Percentiles rank a stretch among this genome's conserved stretches.
phyloP scores from a whole-genome alignment of 305 asterid species.

The Petunia hybrid region DNA sequence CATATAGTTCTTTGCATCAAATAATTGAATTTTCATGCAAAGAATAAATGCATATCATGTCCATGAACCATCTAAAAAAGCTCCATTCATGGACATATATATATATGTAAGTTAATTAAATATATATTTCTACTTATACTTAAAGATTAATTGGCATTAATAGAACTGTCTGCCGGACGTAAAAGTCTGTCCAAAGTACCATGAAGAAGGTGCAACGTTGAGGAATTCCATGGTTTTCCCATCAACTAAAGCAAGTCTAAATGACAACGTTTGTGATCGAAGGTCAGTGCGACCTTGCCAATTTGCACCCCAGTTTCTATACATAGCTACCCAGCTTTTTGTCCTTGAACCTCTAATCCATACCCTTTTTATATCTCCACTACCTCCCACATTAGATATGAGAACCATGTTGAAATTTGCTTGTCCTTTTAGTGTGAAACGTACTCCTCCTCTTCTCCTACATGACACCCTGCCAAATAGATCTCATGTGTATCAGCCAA shows the following conservation, averaged over 20 bases:
- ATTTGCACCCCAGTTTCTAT: constrained; percentile 76
- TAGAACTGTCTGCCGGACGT: constrained; percentile 61
- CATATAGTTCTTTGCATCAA: too few relatives aligned
- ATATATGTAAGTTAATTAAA: background rate
- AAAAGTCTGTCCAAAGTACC: constrained; percentile 78
- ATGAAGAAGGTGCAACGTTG: constrained; percentile 66
- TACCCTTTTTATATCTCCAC: constrained; percentile 61
- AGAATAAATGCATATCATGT: background rate
- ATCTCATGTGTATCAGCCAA: background rate
- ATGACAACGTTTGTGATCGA: constrained; percentile 61
- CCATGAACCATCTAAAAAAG: constrained; percentile 16
- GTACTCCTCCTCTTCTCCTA: constrained; percentile 67
- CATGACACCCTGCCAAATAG: constrained; percentile 55
- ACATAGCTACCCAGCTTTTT: constrained; percentile 57
- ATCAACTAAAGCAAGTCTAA: constrained; percentile 51
- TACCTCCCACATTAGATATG: constrained; percentile 73
- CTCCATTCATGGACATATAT: background rate
- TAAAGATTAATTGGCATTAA: background rate
- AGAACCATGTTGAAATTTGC: constrained; percentile 67
- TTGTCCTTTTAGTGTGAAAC: constrained; percentile 70
- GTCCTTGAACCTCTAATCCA: constrained; percentile 64
- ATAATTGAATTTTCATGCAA: background rate
- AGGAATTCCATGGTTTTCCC: constrained; percentile 50
- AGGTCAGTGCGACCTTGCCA: constrained; percentile 61
- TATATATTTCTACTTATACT: background rate